These are phyloP conservation scores for Immersiella caudata DNA, from an alignment of 495 filamentous ascomycete species.

Conservation along the genomic window DNA sequence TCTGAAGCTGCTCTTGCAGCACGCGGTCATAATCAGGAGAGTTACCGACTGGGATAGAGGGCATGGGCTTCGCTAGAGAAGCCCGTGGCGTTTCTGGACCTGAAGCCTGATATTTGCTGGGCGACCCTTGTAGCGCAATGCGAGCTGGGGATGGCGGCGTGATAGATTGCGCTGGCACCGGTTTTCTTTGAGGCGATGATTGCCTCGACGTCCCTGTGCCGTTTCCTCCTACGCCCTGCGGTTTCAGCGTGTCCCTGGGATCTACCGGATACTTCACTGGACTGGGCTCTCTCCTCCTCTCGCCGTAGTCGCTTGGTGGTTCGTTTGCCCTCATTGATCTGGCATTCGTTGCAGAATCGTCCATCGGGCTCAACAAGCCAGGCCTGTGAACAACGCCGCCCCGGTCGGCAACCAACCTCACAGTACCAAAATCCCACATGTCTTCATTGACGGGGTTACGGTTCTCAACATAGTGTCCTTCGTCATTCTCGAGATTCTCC, in stretches of 20 bases:
- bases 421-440: constrained; percentile 95
- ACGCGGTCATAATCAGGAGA: constrained; percentile 63
- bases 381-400: constrained; percentile 49
- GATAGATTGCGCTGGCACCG: constrained; percentile 40
- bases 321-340: constrained; percentile 53
- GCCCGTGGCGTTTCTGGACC: constrained; percentile 51
- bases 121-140: constrained; percentile 64
- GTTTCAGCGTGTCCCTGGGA: constrained; percentile 47
- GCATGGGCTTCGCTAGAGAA: constrained; percentile 44
- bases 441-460: constrained; percentile 65
- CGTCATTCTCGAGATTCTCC: constrained; percentile 32
- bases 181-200: constrained; percentile 63
- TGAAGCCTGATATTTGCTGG: constrained; percentile 39
- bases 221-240: constrained; percentile 19
- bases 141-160: constrained; percentile 60
- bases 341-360: constrained; percentile 71
- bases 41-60: constrained; percentile 28
- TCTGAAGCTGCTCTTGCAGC: constrained; percentile 61
- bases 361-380: constrained; percentile 67
- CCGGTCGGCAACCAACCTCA: constrained; percentile 68
- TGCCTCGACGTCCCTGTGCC: constrained; percentile 44
- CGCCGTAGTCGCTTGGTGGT: constrained; percentile 51
- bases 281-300: constrained; percentile 43
- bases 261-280: constrained; percentile 47
- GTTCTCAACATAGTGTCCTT: constrained; percentile 41